These are phyloP conservation scores for Claviceps sp. DNA, from an alignment of 2,329 filamentous ascomycete genomes.

Conservation along the genomic window DNA sequence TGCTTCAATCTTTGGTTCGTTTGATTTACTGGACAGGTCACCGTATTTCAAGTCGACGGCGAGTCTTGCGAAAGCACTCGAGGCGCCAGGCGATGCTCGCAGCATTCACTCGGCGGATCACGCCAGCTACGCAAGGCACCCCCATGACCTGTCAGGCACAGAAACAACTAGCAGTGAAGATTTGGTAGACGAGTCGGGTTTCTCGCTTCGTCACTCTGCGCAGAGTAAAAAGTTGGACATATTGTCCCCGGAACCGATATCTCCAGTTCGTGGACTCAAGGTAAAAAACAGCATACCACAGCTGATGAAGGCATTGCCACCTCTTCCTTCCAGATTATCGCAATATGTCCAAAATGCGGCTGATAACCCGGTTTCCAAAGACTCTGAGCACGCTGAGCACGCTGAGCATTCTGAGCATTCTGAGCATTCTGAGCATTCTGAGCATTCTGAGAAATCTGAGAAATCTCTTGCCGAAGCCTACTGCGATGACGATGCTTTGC, in stretches of 20 bases:
- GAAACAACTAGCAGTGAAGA: slow-evolving; percentile 9
- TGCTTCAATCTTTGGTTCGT: slow-evolving; percentile 16
- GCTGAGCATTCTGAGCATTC: not conserved
- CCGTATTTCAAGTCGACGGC: slow-evolving; percentile 11
- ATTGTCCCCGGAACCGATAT: slow-evolving; percentile 35
- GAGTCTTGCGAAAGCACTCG: not conserved
- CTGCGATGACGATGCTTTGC: not conserved
- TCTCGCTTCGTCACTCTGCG: not conserved
- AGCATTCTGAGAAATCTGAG: not conserved
- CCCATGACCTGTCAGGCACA: slow-evolving; percentile 14
- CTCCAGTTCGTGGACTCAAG: slow-evolving; percentile 29
- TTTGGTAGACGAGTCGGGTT: slow-evolving; percentile 2
- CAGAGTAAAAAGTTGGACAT: slow-evolving; percentile 17
- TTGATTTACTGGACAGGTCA: slow-evolving; percentile 14
- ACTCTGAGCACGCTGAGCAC: not conserved
- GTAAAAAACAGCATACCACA: slow-evolving; percentile 36
- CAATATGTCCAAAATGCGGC: not conserved
- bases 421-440: not conserved
- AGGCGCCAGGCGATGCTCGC: not conserved
- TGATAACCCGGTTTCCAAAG: not conserved
- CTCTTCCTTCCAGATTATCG: slow-evolving; percentile 23
- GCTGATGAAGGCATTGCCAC: slow-evolving; percentile 39
- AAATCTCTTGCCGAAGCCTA: not conserved
- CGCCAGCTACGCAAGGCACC: slow-evolving; percentile 9
- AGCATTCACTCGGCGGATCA: slow-evolving; percentile 1